Base-by-base conservation (phyloP, 257 asterid species). In the Mitragyna speciosa region DNA sequence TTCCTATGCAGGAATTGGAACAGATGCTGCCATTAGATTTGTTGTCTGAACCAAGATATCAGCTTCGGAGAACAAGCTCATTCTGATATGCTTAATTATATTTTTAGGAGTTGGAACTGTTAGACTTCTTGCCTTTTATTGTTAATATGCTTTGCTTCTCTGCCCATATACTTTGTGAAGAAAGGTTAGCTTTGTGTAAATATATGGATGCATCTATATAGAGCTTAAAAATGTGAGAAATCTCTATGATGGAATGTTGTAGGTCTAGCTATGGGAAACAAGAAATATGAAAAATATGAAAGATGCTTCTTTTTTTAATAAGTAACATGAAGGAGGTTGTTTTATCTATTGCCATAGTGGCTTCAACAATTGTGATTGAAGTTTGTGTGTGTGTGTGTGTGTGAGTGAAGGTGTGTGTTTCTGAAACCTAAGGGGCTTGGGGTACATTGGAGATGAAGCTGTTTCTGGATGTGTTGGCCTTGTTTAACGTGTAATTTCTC, bases 31-130 rank as follows among this genome's bases (percentile, higher is more conserved):
- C 76, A 49, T 78, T 72, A 11, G 61, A 80, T 49, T 83, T 81
- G 45, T 73, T 86, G 45, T 70, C 87, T 56, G 87, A 89, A 84
- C 84, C 91, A 78, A 89, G 91, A 87, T 92, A 87, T 80, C 98
- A 93, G 87, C 92, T 92, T 19, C 88, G 96, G 69, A 85, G 98
- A 89, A 92, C 96, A 6, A 88, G 84, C 78, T 92, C 98, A 2
- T 76, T 90, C 84, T 93, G 86, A 93, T 7, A 36, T 14, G 67
- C 10, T 56, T 4, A 19, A 17, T 16, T 79, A n/a, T 66, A 58
- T 43, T 39, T 74, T 72, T 78, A 43, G 77, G 72, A 31, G 20
- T 59, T 15, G 41, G 28, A 56, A 31, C 24, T 41, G 48, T 12
- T 59, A 65, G 69, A 59, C 70, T 20, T 75, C 22, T 58, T 58